Evolutionary conservation across 495 filamentous ascomycete genomes (phyloP).

Genomic region (Aspergillus affinis): DNA sequence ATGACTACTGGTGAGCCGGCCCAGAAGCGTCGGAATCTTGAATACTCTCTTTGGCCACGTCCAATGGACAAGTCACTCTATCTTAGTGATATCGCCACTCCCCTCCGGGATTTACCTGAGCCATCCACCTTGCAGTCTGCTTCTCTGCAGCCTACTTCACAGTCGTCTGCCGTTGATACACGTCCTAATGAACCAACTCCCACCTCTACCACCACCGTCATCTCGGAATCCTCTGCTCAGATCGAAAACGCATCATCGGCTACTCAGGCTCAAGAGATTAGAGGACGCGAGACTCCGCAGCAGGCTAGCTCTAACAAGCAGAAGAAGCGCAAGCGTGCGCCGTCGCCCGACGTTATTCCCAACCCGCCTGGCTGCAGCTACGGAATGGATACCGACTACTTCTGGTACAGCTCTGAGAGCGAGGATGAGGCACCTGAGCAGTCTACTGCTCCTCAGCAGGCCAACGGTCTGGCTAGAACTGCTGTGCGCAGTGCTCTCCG

Average conservation of each 20-base stretch:
- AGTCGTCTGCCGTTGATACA: background rate
- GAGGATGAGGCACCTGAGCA: slow-evolving; percentile 26
- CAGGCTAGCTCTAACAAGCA: slow-evolving; percentile 5
- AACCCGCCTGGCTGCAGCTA: slow-evolving; percentile 46
- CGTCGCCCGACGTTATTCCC: slow-evolving; percentile 46
- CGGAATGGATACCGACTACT: slow-evolving; percentile 46
- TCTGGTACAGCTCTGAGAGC: slow-evolving; percentile 36
- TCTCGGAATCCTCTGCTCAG: background rate
- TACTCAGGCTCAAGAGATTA: background rate
- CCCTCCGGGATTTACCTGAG: background rate
- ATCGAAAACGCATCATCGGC: background rate
- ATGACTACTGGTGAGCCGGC: slow-evolving; percentile 8
- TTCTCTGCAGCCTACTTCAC: background rate
- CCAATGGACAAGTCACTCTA: slow-evolving; percentile 23
- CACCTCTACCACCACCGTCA: background rate
- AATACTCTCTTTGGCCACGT: slow-evolving; percentile 27
- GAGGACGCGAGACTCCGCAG: slow-evolving; percentile 2
- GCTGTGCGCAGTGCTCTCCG: slow-evolving; percentile 19
- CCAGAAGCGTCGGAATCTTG: slow-evolving; percentile 17
- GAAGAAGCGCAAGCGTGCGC: slow-evolving; percentile 43
- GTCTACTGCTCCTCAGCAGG: slow-evolving; percentile 11
- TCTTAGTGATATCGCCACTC: slow-evolving; percentile 21
- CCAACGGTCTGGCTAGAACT: slow-evolving; percentile 11
- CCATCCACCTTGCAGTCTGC: slow-evolving; percentile 1
- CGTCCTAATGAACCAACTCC: background rate